Evolutionary conservation across 1,139 yeast species (phyloP).

Genomic region (Hyphopichia khmerensis): DNA sequence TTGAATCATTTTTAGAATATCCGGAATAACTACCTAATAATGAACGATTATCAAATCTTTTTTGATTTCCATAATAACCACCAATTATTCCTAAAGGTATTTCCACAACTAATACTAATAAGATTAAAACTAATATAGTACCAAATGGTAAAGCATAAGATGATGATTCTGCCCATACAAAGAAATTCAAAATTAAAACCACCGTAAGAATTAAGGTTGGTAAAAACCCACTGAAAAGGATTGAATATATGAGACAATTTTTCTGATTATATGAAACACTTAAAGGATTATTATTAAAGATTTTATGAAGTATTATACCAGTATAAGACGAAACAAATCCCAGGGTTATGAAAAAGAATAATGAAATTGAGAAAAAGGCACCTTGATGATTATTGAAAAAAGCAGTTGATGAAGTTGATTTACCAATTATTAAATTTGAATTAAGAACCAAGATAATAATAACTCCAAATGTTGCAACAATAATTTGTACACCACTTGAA

Average conservation of each 20-base stretch:
- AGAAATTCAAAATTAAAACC: slow-evolving; percentile 58
- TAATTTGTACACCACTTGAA: slow-evolving; percentile 72
- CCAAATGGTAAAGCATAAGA: slow-evolving; percentile 78
- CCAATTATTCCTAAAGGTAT: slow-evolving; percentile 77
- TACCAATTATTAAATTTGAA: slow-evolving; percentile 24
- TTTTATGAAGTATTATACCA: slow-evolving; percentile 61
- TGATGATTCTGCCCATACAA: slow-evolving; percentile 77
- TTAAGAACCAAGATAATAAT: slow-evolving; percentile 56
- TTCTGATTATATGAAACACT: slow-evolving; percentile 21
- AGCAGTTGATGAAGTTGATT: slow-evolving; percentile 19
- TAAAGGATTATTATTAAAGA: slow-evolving; percentile 41
- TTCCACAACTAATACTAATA: slow-evolving; percentile 61
- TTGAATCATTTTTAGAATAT: background rate
- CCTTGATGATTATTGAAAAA: slow-evolving; percentile 60
- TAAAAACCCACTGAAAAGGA: slow-evolving; percentile 58
- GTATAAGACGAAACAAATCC: slow-evolving; percentile 74
- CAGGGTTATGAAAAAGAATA: slow-evolving; percentile 62
- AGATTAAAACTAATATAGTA: slow-evolving; percentile 57
- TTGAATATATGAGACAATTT: slow-evolving; percentile 30
- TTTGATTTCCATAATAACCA: slow-evolving; percentile 56
- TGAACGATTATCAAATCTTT: slow-evolving; percentile 24
- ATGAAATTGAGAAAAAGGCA: slow-evolving; percentile 60
- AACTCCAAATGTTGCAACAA: slow-evolving; percentile 63
- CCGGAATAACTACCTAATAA: slow-evolving; percentile 1
- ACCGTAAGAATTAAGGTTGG: slow-evolving; percentile 59